Evolutionary conservation across 805 yeast species (phyloP).

Genomic region (Spathaspora hagerdaliae): DNA sequence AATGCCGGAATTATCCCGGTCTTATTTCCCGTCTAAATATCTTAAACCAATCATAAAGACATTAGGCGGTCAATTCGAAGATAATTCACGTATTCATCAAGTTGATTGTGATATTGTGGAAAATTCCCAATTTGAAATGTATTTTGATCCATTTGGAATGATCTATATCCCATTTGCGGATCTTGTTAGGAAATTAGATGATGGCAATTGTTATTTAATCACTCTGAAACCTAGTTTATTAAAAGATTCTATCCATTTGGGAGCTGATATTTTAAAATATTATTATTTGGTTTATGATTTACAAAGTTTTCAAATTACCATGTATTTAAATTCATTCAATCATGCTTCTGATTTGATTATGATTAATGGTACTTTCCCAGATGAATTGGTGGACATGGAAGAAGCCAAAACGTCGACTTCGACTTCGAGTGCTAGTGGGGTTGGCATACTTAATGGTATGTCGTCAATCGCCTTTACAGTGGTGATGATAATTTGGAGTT

Average conservation of each 20-base stretch:
- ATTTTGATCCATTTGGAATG: neutral
- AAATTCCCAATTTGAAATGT: too few relatives aligned
- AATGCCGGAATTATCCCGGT: too few relatives aligned
- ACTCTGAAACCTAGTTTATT: neutral
- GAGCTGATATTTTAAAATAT: conserved; percentile 23
- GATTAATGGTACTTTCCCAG: neutral
- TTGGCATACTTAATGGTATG: too few relatives aligned
- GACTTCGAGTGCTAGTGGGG: too few relatives aligned
- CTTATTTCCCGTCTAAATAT: too few relatives aligned
- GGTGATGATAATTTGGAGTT: too few relatives aligned
- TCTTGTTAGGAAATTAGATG: neutral
- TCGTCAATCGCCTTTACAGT: too few relatives aligned
- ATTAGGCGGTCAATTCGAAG: too few relatives aligned
- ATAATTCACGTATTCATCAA: too few relatives aligned
- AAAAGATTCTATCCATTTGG: conserved; percentile 9
- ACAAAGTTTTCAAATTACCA: conserved; percentile 8
- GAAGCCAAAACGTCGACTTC: too few relatives aligned
- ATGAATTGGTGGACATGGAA: neutral
- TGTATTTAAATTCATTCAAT: neutral
- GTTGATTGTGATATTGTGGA: too few relatives aligned
- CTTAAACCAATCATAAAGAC: too few relatives aligned
- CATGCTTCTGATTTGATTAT: neutral
- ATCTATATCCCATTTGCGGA: neutral
- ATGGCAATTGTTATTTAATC: neutral
- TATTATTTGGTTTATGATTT: conserved; percentile 24